phyloP scores from a whole-genome alignment of 352 stramenopile genomes.

The Globisporangium spinosum region DNA sequence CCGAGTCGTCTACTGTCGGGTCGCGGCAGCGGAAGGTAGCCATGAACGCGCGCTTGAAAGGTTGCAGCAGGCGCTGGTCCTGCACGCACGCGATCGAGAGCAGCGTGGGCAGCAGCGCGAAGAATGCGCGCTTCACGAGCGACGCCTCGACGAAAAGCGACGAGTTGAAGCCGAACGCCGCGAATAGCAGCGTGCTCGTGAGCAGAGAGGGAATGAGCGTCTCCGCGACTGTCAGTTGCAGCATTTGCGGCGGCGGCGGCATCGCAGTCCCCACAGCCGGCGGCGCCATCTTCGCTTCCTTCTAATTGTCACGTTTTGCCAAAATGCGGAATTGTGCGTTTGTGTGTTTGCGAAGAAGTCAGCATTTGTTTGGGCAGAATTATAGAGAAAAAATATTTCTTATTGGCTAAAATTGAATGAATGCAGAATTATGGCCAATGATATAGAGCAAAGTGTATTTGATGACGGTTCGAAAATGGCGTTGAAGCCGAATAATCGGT shows the following conservation, averaged over 20 bases:
- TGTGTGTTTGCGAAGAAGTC: neutral
- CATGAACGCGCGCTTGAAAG: conserved; percentile 28
- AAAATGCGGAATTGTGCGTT: neutral
- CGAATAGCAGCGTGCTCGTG: conserved; percentile 22
- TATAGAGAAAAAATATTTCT: neutral
- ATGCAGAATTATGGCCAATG: neutral
- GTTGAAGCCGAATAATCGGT: neutral
- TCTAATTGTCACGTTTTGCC: neutral
- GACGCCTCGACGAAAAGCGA: conserved; percentile 19
- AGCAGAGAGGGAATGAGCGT: conserved; percentile 23
- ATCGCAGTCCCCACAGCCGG: neutral
- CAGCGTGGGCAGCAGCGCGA: conserved; percentile 46
- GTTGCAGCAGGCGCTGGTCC: conserved; percentile 34
- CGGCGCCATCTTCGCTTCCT: neutral
- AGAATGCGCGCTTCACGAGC: conserved; percentile 40
- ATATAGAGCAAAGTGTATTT: neutral
- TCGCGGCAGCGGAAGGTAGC: conserved; percentile 10
- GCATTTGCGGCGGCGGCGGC: neutral
- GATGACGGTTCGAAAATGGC: neutral
- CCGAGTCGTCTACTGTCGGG: conserved; percentile 16
- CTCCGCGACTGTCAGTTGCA: conserved; percentile 12
- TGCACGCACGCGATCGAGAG: conserved; percentile 38
- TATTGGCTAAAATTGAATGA: neutral
- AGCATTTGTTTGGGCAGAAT: neutral
- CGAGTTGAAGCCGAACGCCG: conserved; percentile 10